phyloP scores from a whole-genome alignment of 345 rosid genomes.

The Aquilaria sinensis region DNA sequence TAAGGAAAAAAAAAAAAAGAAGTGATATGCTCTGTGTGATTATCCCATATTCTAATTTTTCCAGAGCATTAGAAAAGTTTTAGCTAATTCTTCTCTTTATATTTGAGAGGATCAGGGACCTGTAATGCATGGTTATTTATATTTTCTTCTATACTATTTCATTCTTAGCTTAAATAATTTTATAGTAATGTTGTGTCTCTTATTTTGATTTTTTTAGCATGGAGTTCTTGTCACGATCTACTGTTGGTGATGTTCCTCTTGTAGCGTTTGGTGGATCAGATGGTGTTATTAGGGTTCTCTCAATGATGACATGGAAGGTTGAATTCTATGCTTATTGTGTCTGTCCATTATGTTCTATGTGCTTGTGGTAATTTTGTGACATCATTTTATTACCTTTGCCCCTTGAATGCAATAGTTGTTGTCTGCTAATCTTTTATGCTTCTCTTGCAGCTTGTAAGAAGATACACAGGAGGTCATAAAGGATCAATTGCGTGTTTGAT shows the following conservation, averaged over 20 bases:
- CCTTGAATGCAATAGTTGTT: not conserved
- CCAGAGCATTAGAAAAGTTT: too few relatives aligned
- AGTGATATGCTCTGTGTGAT: too few relatives aligned
- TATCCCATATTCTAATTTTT: too few relatives aligned
- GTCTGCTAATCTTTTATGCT: not conserved
- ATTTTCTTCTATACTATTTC: conserved; percentile 5
- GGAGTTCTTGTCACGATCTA: conserved; percentile 86
- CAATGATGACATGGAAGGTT: conserved; percentile 99
- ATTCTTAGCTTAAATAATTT: not conserved
- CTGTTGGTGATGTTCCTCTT: conserved; percentile 87
- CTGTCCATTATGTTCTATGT: conserved; percentile 12
- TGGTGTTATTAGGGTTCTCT: conserved; percentile 97
- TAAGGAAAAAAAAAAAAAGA: too few relatives aligned
- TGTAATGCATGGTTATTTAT: not conserved
- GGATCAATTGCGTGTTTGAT: conserved; percentile 93
- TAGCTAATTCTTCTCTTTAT: not conserved
- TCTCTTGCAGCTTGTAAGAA: conserved; percentile 74
- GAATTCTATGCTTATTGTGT: conserved; percentile 15
- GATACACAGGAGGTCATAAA: conserved; percentile 97
- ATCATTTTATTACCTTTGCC: too few relatives aligned
- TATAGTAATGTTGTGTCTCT: conserved; percentile 3
- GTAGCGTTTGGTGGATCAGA: conserved; percentile 98
- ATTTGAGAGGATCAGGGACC: too few relatives aligned
- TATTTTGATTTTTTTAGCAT: conserved; percentile 43
- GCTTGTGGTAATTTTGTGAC: conserved; percentile 6